Conservation (phyloP, 2,329 filamentous ascomycete genomes). For the Fusarium robinianum region DNA sequence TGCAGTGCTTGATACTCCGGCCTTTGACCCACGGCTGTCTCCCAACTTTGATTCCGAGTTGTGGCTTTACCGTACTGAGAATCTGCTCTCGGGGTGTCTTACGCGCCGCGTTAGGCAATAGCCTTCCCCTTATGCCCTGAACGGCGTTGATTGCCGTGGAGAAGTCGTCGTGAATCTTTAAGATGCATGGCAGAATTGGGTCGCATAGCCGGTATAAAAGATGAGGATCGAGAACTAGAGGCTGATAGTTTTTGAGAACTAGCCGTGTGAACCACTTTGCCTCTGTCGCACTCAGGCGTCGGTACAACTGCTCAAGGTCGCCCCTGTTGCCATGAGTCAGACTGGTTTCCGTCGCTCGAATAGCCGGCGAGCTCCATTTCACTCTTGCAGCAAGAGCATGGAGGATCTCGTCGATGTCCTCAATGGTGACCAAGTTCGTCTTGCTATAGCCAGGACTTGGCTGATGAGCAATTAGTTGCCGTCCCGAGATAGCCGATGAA, state of each 20-base stretch:
- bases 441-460: slow-evolving; percentile 47
- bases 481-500: neutral
- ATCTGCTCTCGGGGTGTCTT: slow-evolving; percentile 22
- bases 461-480: slow-evolving; percentile 37
- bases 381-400: slow-evolving; percentile 69
- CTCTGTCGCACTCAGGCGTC: slow-evolving; percentile 65
- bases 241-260: slow-evolving; percentile 75
- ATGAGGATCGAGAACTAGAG: slow-evolving; percentile 63
- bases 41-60: slow-evolving; percentile 66
- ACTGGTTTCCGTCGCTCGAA: slow-evolving; percentile 49
- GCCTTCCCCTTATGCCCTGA: slow-evolving; percentile 36
- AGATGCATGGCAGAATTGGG: slow-evolving; percentile 68
- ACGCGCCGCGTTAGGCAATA: slow-evolving; percentile 26
- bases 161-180: slow-evolving; percentile 73
- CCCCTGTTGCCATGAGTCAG: slow-evolving; percentile 42
- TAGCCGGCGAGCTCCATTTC: slow-evolving; percentile 69
- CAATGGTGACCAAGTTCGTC: slow-evolving; percentile 60
- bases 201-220: slow-evolving; percentile 66
- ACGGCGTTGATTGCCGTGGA: slow-evolving; percentile 62
- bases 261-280: slow-evolving; percentile 88
- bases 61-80: slow-evolving; percentile 52
- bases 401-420: slow-evolving; percentile 72
- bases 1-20: slow-evolving; percentile 74
- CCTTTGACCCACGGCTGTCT: slow-evolving; percentile 68
- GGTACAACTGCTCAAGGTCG: slow-evolving; percentile 61